These are phyloP conservation scores for Talaromyces islandicus DNA, from an alignment of 2,329 filamentous ascomycete genomes.

Conservation along the genomic window DNA sequence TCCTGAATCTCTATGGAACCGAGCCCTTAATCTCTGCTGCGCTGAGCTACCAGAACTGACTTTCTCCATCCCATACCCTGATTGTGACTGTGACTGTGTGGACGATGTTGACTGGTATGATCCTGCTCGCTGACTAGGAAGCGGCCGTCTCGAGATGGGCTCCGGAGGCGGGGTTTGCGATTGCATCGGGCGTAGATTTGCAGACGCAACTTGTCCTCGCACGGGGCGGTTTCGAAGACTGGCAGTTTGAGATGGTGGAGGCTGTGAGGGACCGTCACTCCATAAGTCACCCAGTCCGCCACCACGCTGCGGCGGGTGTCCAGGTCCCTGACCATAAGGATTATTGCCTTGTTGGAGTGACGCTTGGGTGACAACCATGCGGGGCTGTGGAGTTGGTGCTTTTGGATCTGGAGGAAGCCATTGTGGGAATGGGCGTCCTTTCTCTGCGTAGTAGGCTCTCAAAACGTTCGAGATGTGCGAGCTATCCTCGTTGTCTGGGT, in stretches of 20 bases:
- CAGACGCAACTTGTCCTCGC: conserved; percentile 14
- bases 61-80: conserved; percentile 34
- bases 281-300: conserved; percentile 56
- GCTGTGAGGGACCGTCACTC: conserved; percentile 36
- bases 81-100: conserved; percentile 21
- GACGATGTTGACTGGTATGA: conserved; percentile 61
- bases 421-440: conserved; percentile 69
- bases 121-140: conserved; percentile 67
- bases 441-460: conserved; percentile 86
- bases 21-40: conserved; percentile 75
- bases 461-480: conserved; percentile 92
- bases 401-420: conserved; percentile 94
- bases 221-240: conserved; percentile 31
- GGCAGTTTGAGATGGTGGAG: conserved; percentile 28
- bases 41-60: conserved; percentile 48
- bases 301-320: conserved; percentile 33
- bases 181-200: conserved; percentile 13
- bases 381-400: conserved; percentile 48
- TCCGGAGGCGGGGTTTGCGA: conserved; percentile 21
- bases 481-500: conserved; percentile 63
- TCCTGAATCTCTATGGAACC: conserved; percentile 62
- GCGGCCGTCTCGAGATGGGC: conserved; percentile 45
- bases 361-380: conserved; percentile 48
- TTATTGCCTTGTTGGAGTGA: conserved; percentile 39
- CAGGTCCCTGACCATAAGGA: conserved; percentile 20